phyloP scores from a whole-genome alignment of 768 basidiomycete genomes.

The Nidula microcarpa region DNA sequence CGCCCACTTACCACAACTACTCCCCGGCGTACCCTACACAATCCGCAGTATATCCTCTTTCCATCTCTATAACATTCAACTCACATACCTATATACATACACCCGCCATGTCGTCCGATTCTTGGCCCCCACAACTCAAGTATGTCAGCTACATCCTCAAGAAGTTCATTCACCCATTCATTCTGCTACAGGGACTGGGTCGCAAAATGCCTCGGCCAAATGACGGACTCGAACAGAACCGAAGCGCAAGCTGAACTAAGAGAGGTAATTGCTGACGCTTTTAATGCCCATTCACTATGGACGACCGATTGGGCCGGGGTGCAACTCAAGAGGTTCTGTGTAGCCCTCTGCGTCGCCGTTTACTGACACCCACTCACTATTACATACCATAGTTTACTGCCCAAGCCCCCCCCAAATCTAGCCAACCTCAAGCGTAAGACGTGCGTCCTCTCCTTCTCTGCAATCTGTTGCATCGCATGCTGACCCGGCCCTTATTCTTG shows the following conservation, averaged over 20 bases:
- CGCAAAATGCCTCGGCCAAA: conserved; percentile 87
- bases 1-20: too few species aligned
- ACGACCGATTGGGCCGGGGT: conserved; percentile 93
- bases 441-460: conserved; percentile 31
- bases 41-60: too few species aligned
- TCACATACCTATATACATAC: too few species aligned
- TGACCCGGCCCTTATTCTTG: not conserved
- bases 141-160: conserved; percentile 23
- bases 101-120: conserved; percentile 62
- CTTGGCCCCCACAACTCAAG: conserved; percentile 82
- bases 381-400: conserved; percentile 42
- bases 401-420: conserved; percentile 52
- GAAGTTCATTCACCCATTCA: conserved; percentile 7
- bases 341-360: conserved; percentile 3
- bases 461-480: conserved; percentile 1
- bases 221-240: conserved; percentile 80
- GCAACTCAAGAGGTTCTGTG: conserved; percentile 77
- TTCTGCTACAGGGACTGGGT: conserved; percentile 81
- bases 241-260: conserved; percentile 94
- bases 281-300: conserved; percentile 78
- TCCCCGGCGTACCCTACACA: too few species aligned
- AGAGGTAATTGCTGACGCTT: conserved; percentile 94
- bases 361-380: conserved; percentile 13
- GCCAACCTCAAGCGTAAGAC: conserved; percentile 67
- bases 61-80: too few species aligned